These are phyloP conservation scores for Stenogyne calaminthoides DNA, from an alignment of 305 asterid genomes.

Conservation along the genomic window DNA sequence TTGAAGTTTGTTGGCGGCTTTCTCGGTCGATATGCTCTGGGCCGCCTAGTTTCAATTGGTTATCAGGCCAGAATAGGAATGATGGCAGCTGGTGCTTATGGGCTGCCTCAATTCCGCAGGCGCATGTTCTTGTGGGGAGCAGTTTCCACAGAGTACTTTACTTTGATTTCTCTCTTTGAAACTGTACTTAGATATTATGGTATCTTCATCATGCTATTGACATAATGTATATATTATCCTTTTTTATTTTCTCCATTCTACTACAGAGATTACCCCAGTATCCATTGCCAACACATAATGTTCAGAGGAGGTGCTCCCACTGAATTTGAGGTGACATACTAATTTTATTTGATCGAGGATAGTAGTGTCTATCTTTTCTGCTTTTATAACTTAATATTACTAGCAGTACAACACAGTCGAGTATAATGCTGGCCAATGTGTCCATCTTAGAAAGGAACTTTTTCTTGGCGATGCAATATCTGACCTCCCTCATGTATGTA, in stretches of 20 bases:
- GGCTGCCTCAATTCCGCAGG: slow-evolving; percentile 90
- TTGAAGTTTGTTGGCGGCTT: slow-evolving; percentile 59
- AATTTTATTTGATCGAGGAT: neutral
- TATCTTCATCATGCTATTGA: neutral
- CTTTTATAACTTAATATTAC: neutral
- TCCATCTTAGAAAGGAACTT: slow-evolving; percentile 41
- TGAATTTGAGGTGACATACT: slow-evolving; percentile 64
- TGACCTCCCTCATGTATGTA: slow-evolving; percentile 67
- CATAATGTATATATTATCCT: neutral
- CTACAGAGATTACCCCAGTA: slow-evolving; percentile 66
- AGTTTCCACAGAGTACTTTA: slow-evolving; percentile 45
- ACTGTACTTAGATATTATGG: neutral
- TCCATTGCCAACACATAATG: slow-evolving; percentile 83
- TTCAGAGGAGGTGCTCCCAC: slow-evolving; percentile 56
- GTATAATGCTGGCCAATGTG: slow-evolving; percentile 45
- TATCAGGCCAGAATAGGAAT: slow-evolving; percentile 80
- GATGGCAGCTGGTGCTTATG: slow-evolving; percentile 92
- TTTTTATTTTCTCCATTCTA: neutral
- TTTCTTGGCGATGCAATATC: slow-evolving; percentile 69
- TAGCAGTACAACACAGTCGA: slow-evolving; percentile 60
- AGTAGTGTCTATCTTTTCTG: neutral
- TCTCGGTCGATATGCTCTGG: slow-evolving; percentile 78
- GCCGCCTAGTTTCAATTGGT: slow-evolving; percentile 59
- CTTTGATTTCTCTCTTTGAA: neutral
- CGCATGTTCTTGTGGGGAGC: slow-evolving; percentile 89